Conservation (phyloP, 768 basidiomycete genomes). For the Mycena olivaceomarginata region DNA sequence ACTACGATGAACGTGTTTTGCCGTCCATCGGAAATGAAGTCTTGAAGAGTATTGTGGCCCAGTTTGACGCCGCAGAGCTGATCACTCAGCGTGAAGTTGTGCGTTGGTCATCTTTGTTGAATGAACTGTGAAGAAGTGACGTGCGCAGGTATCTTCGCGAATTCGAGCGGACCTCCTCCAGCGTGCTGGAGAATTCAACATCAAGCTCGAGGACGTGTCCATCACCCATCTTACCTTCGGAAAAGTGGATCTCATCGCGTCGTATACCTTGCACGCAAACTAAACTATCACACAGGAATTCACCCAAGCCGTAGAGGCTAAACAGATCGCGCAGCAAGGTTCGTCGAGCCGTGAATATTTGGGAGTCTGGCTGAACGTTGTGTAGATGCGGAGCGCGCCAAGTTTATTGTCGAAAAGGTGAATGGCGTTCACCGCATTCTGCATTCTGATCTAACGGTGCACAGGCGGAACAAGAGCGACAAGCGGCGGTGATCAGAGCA, state of each 20-base stretch:
- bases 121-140: conserved; percentile 2
- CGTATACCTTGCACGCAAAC: conserved; percentile 20
- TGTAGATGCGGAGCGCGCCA: conserved; percentile 97
- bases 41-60: conserved; percentile 97
- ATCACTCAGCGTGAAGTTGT: conserved; percentile 99
- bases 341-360: conserved; percentile 37
- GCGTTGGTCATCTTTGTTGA: conserved; percentile 53
- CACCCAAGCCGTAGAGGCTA: conserved; percentile 99
- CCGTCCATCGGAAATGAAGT: conserved; percentile 99
- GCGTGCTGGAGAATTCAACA: conserved; percentile 97
- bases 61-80: conserved; percentile 97
- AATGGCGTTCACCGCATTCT: conserved; percentile 17
- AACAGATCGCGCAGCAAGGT: conserved; percentile 99
- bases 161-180: conserved; percentile 95
- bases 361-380: conserved; percentile 20
- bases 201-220: conserved; percentile 97
- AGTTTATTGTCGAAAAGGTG: conserved; percentile 99
- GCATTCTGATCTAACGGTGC: conserved; percentile 39
- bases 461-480: conserved; percentile 98
- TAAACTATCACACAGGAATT: conserved; percentile 78
- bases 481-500: conserved; percentile 97
- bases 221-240: conserved; percentile 95
- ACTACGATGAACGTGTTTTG: conserved; percentile 98
- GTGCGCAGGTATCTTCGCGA: conserved; percentile 85
- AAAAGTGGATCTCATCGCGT: conserved; percentile 69